Base-by-base conservation (phyloP, 2,329 filamentous ascomycete genomes). In the Penicillium sp. region DNA sequence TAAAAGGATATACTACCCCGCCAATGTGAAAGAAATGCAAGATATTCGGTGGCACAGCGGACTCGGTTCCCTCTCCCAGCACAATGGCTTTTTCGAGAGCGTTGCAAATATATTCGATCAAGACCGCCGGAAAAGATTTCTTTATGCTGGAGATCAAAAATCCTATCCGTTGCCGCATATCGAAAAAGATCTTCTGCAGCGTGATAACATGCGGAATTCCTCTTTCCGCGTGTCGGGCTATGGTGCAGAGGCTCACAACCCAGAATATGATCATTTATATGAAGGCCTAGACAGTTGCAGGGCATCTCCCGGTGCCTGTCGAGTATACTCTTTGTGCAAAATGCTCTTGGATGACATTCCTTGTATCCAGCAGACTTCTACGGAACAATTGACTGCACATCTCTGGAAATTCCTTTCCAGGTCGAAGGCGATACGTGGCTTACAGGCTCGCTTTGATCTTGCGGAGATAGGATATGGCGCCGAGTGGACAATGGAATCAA, bases 11-110 rank as follows among this genome's bases (percentile, higher is more conserved):
- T 87, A 77, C 60, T 87, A 86, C 60, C 71, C 70, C 15, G 52
- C 35, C 5, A 63, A 67, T 52, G 62, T 67, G 48, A 61, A 67
- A 15, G 71, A 75, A 0, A 86, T 87, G 83, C 82, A 88, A 58
- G 74, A 50, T 0, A 75, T 85, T 2, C 1, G 15, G 0, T 88
- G 85, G 85, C 57, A 68, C 0, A 0, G 60, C 0, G n/a, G 56
- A 0, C 67, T 86, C 0, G 74, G 76, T 1, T 76, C 74, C 5
- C 64, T 83, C 1, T 69, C 81, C 0, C 85, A 87, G 57, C 78
- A 86, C 57, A 75, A 76, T 0, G 67, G 69, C 0, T 84, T 85
- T 47, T 72, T 72, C 44, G 63, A 67, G 2, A 54, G 65, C 5
- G 81, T 83, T 0, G 46, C 66, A 5, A 65, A 59, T 0, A 76